Evolutionary conservation across 768 basidiomycete genomes (phyloP).

Genomic region (Termitomyces sp.): DNA sequence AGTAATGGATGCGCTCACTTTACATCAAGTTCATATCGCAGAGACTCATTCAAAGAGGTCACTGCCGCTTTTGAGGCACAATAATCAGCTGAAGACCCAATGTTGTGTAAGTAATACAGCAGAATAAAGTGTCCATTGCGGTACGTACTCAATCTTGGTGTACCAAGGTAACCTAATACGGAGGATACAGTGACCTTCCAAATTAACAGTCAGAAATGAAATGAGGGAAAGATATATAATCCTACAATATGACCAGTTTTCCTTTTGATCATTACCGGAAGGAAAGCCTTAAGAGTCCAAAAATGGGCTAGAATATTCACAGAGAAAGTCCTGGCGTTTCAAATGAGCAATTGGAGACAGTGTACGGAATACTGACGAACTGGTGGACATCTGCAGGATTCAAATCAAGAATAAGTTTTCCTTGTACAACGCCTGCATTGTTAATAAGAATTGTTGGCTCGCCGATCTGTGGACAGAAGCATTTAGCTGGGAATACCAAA

Average conservation of each 20-base stretch:
- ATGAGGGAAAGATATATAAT: conserved; percentile 3
- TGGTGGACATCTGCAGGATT: conserved; percentile 71
- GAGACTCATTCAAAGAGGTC: conserved; percentile 71
- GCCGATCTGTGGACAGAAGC: conserved; percentile 51
- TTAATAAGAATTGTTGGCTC: conserved; percentile 88
- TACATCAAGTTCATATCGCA: conserved; percentile 85
- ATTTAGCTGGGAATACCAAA: neutral
- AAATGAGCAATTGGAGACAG: neutral
- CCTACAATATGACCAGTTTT: conserved; percentile 83
- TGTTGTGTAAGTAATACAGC: neutral
- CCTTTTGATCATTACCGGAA: conserved; percentile 77
- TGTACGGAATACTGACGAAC: conserved; percentile 31
- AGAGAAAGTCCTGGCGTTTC: conserved; percentile 65
- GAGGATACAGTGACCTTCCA: conserved; percentile 73
- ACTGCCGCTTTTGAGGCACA: conserved; percentile 90
- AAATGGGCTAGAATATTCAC: conserved; percentile 88
- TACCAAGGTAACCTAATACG: conserved; percentile 63
- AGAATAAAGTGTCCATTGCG: neutral
- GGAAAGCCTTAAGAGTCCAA: conserved; percentile 89
- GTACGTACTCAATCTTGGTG: conserved; percentile 68
- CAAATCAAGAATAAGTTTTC: conserved; percentile 80
- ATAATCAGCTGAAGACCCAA: conserved; percentile 65
- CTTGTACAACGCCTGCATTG: conserved; percentile 93
- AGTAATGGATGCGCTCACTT: conserved; percentile 31
- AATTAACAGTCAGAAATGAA: conserved; percentile 8